A percentile compares a stretch with the other conserved stretches of the same genome.
These are phyloP conservation scores for Citrus medica DNA, from an alignment of 345 rosid genomes.

Conservation along the genomic window DNA sequence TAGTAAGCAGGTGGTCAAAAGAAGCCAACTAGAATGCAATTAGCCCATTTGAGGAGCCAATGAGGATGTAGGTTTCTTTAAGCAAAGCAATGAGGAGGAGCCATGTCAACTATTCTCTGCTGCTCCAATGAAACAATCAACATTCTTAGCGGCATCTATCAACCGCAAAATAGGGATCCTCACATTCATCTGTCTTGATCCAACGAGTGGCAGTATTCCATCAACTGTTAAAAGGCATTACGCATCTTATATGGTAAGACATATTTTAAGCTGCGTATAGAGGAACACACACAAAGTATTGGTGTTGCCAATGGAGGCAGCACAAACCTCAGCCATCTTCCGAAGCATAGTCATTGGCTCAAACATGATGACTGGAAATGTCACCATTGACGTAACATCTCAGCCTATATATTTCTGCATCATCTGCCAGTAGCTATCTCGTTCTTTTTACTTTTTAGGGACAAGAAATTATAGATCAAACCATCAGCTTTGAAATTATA, in stretches of 20 bases:
- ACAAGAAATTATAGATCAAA: background rate
- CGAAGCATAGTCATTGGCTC: conserved; percentile 97
- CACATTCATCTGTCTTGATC: conserved; percentile 83
- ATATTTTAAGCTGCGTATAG: background rate
- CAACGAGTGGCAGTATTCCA: conserved; percentile 83
- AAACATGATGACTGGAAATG: conserved; percentile 86
- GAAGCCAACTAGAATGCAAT: too few species aligned
- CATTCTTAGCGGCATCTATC: conserved; percentile 71
- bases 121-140: background rate
- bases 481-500: background rate
- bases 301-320: background rate
- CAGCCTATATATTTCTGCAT: conserved; percentile 90
- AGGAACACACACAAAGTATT: background rate
- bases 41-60: too few species aligned
- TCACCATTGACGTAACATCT: conserved; percentile 91
- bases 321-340: conserved; percentile 89
- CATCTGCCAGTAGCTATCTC: conserved; percentile 92
- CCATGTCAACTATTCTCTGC: too few species aligned
- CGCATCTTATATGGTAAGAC: too few species aligned
- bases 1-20: too few species aligned
- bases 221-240: conserved; percentile 45
- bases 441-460: conserved; percentile 59
- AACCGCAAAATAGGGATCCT: conserved; percentile 84
- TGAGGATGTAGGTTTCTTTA: too few species aligned
- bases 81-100: too few species aligned